Conservation (phyloP, 2,329 filamentous ascomycete genomes). For the Talaromyces albobiverticillius region DNA sequence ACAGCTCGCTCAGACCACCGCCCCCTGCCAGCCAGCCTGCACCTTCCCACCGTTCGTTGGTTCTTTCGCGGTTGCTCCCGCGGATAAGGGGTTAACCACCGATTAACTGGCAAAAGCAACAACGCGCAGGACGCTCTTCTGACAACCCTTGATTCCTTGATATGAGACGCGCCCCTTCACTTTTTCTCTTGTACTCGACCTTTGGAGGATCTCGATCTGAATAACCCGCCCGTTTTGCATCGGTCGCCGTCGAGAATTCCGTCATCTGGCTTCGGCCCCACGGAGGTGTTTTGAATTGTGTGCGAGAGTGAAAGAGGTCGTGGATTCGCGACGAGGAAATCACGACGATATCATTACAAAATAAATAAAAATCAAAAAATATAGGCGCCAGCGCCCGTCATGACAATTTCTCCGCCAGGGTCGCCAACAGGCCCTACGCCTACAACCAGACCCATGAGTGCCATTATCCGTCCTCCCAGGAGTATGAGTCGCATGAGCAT, state of each 20-base stretch:
- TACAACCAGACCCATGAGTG: constrained; percentile 72
- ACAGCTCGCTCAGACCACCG: background rate
- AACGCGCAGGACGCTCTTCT: constrained; percentile 5
- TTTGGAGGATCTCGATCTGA: background rate
- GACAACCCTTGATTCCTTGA: background rate
- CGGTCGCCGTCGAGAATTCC: background rate
- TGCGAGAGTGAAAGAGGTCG: background rate
- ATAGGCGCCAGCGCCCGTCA: constrained; percentile 28
- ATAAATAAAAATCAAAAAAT: background rate
- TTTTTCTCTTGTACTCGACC: background rate
- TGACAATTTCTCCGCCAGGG: constrained; percentile 68
- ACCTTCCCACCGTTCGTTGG: background rate
- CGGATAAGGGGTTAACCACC: constrained; percentile 6
- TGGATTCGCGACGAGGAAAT: no score
- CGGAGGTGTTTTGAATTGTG: constrained; percentile 9
- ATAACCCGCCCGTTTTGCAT: background rate
- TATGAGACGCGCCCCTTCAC: background rate
- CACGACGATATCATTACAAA: background rate
- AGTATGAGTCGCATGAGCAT: constrained; percentile 85
- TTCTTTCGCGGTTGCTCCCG: constrained; percentile 9
- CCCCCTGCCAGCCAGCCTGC: background rate
- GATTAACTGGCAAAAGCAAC: no score
- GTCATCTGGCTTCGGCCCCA: constrained; percentile 10
- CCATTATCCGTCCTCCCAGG: constrained; percentile 71
- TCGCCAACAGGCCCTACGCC: constrained; percentile 54